Evolutionary conservation across 2,329 filamentous ascomycete species (phyloP), one percentile per base, ranked within the genome.

Genomic region (Botrytis fragariae): DNA sequence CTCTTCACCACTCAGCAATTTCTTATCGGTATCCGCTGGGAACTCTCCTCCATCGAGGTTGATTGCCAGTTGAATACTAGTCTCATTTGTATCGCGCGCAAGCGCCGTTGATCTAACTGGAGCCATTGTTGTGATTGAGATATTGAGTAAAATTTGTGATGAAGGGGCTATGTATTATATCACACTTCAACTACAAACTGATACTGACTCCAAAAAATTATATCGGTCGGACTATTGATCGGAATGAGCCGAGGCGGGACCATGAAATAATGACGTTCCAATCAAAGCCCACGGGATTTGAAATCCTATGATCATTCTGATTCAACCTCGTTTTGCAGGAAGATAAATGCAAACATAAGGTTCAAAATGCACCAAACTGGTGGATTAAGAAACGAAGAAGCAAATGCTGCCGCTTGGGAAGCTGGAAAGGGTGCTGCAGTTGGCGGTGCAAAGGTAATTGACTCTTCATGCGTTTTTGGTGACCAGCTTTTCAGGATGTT

Each of bases 21-120:
- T 86, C 71, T 85, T 80, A 80, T 92, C 88, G 72, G 88, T 89
- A 57, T 91, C 87, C 22, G 88, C 86, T 39, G 92, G 90, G 81
- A 93, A 92, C 60, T 86, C 87, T 80, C 95, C 96, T 81, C 96
- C 96, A 84, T 62, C 60, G 35, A 62, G 60, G 16, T 62, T 62
- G 60, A 99, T 87, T 57, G 93, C 93, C 76, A 98, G 87, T 82
- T 96, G 91, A 83, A 99, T 97, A 82, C 97, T 97, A 82, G 96
- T 99, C 86, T 99, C 96, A 85, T 98, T 98, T 80, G 96, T 99
- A 84, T 95, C 92, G 82, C 96, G 94, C 77, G 92, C 90, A 79
- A 98, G 85, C 72, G 91, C 89, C 69, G 93, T 91, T 83, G 91
- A 93, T 81, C 95, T 92, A 61, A 79, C 74, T 75, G 65, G 48